Percentiles rank a stretch among this genome's conserved stretches.
Conservation (phyloP, 2,329 filamentous ascomycete species). For the Botryotinia narcissicola region DNA sequence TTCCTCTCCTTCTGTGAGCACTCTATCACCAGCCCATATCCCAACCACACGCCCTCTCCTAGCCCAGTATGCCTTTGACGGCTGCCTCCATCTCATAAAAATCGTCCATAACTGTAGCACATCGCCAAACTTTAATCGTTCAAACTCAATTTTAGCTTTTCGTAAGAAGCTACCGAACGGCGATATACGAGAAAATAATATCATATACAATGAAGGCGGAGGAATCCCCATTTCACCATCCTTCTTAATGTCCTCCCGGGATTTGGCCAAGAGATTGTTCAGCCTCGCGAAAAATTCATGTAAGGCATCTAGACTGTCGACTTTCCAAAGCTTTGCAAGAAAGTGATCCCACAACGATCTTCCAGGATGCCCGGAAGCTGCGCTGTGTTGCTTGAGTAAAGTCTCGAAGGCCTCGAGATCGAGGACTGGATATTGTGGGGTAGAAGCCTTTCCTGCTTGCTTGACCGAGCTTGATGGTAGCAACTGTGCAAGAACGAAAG, state of each 20-base stretch:
- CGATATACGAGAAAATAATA: constrained; percentile 68
- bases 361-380: constrained; percentile 62
- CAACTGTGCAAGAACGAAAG: constrained; percentile 73
- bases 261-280: constrained; percentile 56
- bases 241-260: constrained; percentile 57
- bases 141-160: constrained; percentile 74
- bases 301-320: constrained; percentile 80
- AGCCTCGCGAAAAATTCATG: constrained; percentile 70
- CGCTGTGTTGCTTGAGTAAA: constrained; percentile 52
- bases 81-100: constrained; percentile 77
- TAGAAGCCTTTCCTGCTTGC: constrained; percentile 18
- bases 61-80: constrained; percentile 63
- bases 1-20: constrained; percentile 50
- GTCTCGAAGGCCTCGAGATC: constrained; percentile 59
- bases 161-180: constrained; percentile 81
- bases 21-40: constrained; percentile 56
- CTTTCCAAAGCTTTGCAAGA: constrained; percentile 75
- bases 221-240: constrained; percentile 53
- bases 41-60: constrained; percentile 48
- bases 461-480: constrained; percentile 48
- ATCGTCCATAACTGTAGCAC: constrained; percentile 75
- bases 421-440: constrained; percentile 47
- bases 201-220: constrained; percentile 48
- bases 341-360: constrained; percentile 86
- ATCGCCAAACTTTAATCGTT: constrained; percentile 76